A percentile compares a stretch with the other conserved stretches of the same genome.
These are phyloP conservation scores for Plasmodium malariae DNA, from an alignment of 169 alveolate species.

Conservation along the genomic window DNA sequence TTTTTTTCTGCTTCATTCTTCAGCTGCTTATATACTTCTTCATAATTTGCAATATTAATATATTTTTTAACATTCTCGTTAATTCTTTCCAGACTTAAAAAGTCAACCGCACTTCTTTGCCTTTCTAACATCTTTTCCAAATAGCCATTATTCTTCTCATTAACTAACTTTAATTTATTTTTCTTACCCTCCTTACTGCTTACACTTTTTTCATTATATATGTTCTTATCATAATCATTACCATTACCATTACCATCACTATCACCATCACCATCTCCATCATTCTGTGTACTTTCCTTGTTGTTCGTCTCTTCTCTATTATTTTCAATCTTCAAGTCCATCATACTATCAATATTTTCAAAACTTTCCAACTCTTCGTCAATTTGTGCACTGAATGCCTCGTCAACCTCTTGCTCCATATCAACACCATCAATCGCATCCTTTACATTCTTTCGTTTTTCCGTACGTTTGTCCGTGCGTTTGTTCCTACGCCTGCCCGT, in stretches of 20 bases:
- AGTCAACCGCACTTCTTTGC: conserved; percentile 12
- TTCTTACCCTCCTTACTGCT: background rate
- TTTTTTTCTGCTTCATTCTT: background rate
- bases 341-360: conserved; percentile 19
- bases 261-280: background rate
- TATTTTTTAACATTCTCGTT: conserved; percentile 45
- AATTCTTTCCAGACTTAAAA: conserved; percentile 33
- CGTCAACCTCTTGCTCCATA: background rate
- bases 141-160: conserved; percentile 28
- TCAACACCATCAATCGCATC: background rate
- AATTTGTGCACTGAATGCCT: background rate
- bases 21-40: conserved; percentile 23
- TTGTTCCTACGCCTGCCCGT: too few relatives aligned
- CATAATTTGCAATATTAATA: conserved; percentile 29
- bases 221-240: background rate
- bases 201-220: background rate
- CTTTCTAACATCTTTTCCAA: conserved; percentile 54
- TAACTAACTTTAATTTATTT: background rate
- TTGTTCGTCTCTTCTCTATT: background rate
- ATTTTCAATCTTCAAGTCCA: background rate
- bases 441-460: background rate
- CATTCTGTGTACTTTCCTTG: background rate
- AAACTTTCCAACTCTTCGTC: conserved; percentile 23
- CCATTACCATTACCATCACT: background rate
- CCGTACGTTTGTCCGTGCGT: background rate